A percentile compares a stretch with the other conserved stretches of the same genome.
phyloP scores from a whole-genome alignment of 1,284 basidiomycete genomes.

The Trametes hirsuta region DNA sequence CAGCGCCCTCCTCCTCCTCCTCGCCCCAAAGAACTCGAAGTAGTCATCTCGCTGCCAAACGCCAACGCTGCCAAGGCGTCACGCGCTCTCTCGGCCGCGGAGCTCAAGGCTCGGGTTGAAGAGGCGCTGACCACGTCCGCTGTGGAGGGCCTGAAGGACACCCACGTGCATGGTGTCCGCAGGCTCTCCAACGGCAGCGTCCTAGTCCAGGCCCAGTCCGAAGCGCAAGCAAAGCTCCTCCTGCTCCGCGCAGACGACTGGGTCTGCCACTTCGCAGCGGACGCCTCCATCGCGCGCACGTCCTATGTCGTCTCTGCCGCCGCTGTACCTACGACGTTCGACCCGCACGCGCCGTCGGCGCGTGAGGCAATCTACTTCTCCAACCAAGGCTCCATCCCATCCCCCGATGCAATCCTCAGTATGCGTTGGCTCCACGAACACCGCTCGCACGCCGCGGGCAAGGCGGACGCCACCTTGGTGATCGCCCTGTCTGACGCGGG shows the following conservation, averaged over 20 bases:
- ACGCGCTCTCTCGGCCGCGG: background rate
- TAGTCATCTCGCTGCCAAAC: background rate
- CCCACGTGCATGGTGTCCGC: background rate
- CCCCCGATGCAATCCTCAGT: background rate
- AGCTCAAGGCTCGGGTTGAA: slow-evolving; percentile 4
- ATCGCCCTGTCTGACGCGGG: background rate
- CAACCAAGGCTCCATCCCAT: background rate
- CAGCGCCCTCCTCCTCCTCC: background rate
- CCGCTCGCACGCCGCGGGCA: background rate
- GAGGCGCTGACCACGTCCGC: background rate
- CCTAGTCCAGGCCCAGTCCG: background rate
- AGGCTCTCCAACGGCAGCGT: background rate
- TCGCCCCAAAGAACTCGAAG: background rate
- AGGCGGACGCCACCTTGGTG: background rate
- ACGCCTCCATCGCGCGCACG: background rate
- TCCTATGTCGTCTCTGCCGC: background rate
- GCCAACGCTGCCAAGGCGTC: background rate
- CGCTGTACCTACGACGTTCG: slow-evolving; percentile 5
- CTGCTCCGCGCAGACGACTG: background rate
- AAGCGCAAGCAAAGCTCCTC: background rate
- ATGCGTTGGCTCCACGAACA: slow-evolving; percentile 3
- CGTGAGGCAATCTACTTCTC: background rate
- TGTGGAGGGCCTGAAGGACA: background rate
- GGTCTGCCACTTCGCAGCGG: background rate
- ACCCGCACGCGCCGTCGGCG: background rate